Percentiles rank a stretch among this genome's conserved stretches.
Evolutionary conservation across 345 rosid species (phyloP).

Genomic region (Bruguiera gymnorhiza): DNA sequence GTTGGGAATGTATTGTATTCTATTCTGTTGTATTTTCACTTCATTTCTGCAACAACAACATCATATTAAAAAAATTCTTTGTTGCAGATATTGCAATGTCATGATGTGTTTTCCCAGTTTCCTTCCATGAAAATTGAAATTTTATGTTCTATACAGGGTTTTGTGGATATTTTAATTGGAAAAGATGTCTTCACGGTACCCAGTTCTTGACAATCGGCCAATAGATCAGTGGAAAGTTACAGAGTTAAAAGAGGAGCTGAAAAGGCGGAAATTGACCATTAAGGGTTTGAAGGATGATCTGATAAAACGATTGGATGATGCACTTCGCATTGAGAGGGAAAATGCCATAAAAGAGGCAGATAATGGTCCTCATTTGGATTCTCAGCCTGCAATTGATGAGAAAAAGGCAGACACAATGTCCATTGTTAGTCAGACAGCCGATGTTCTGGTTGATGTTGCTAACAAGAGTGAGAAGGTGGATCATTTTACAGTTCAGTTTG

Average conservation of each 20-base stretch:
- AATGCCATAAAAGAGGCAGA: constrained; percentile 30
- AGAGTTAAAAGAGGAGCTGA: constrained; percentile 94
- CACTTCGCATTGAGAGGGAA: constrained; percentile 64
- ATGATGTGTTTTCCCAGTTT: no score
- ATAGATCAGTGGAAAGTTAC: constrained; percentile 94
- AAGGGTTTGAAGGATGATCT: constrained; percentile 87
- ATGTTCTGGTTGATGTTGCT: constrained; percentile 9
- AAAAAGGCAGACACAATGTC: constrained; percentile 27
- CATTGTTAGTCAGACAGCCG: constrained; percentile 25
- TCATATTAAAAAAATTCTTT: no score
- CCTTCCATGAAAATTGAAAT: background rate
- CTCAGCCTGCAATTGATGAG: constrained; percentile 15
- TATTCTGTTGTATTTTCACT: no score
- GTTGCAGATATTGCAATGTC: no score
- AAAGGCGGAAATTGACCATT: constrained; percentile 54
- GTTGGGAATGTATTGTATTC: no score
- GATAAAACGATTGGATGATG: constrained; percentile 77
- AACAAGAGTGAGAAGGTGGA: constrained; percentile 33
- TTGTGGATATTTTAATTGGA: constrained; percentile 24
- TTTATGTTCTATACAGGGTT: constrained; percentile 21
- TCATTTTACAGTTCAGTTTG: constrained; percentile 40
- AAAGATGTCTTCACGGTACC: constrained; percentile 72
- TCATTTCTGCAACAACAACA: no score
- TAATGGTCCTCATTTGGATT: constrained; percentile 24
- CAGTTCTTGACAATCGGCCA: constrained; percentile 64